Evolutionary conservation across 2,329 filamentous ascomycete species (phyloP), one percentile per base, ranked within the genome.

Genomic region (Colletotrichum melonis): DNA sequence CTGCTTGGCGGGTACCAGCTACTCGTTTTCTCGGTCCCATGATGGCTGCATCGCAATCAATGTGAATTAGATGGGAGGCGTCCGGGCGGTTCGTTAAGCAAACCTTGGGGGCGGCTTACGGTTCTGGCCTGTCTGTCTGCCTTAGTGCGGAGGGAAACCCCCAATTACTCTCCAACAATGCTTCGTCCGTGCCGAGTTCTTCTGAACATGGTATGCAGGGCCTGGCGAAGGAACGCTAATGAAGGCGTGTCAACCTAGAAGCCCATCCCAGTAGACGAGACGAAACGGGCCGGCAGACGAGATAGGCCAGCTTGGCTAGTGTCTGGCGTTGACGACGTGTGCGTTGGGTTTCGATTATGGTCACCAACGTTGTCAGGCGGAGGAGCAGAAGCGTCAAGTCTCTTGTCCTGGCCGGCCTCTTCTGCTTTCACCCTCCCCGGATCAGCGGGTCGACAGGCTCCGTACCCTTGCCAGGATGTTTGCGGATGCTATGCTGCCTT

Each of bases 381-480:
- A 63, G 42, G 52, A 54, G 26, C 30, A 38, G 22, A 66, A 56
- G n/a, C 49, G 54, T 11, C 35, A 32, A 32, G 30, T 32, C 30
- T n/a, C 24, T 54, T 35, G 73, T 30, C 26, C 38, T 24, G 57
- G 28, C 38, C 58, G 14, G 14, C 14, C 35, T 42, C 35, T 42
- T 28, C 63, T 54, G 64, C 62, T 35, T 30, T 70, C 66, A 19
- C 46, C 28, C 19, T 30, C 28, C 64, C 74, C 72, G 65, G 72
- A 75, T 74, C 68, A 72, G 72, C 74, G 72, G 74, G 74, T 74
- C 66, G 64, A 63, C 64, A 35, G 35, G 55, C 74, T 73, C 72
- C 74, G 74, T 68, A 59, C 28, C 49, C 65, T 30, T 24, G 49
- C 57, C 69, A 46, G 67, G 59, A 38, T 68, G 62, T 63, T 62